These are phyloP conservation scores for Penicillium soppii DNA, from an alignment of 495 filamentous ascomycete genomes.

Conservation along the genomic window DNA sequence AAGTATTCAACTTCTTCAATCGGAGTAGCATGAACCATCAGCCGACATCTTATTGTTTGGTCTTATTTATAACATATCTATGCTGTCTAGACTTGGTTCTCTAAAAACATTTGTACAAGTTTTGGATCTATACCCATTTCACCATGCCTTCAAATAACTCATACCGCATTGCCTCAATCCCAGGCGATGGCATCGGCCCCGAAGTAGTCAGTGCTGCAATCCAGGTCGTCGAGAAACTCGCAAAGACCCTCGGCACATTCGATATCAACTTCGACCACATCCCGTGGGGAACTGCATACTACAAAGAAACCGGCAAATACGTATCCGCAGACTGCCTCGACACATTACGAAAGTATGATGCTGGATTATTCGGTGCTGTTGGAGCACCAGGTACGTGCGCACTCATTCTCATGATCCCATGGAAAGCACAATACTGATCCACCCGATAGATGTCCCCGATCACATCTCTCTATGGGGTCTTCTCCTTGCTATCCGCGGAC, in stretches of 20 bases:
- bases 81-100: neutral
- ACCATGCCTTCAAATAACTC: slow-evolving; percentile 9
- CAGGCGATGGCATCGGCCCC: slow-evolving; percentile 43
- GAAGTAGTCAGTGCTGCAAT: slow-evolving; percentile 41
- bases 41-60: neutral
- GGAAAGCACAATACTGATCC: neutral
- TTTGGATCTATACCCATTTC: neutral
- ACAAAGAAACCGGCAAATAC: slow-evolving; percentile 42
- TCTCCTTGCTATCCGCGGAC: slow-evolving; percentile 48
- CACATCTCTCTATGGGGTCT: slow-evolving; percentile 52
- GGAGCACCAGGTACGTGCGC: slow-evolving; percentile 34
- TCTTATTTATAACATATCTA: neutral
- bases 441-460: slow-evolving; percentile 43
- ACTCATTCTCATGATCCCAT: neutral
- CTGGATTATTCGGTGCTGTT: slow-evolving; percentile 48
- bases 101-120: neutral
- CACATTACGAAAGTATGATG: slow-evolving; percentile 38
- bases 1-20: neutral
- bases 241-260: slow-evolving; percentile 32
- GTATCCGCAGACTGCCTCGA: slow-evolving; percentile 40
- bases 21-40: slow-evolving; percentile 6
- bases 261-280: slow-evolving; percentile 38
- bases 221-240: slow-evolving; percentile 33
- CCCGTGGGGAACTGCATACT: slow-evolving; percentile 40
- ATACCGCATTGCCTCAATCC: slow-evolving; percentile 42